Base-by-base conservation (phyloP, 805 yeast genomes). In the Myxozyma monticola region DNA sequence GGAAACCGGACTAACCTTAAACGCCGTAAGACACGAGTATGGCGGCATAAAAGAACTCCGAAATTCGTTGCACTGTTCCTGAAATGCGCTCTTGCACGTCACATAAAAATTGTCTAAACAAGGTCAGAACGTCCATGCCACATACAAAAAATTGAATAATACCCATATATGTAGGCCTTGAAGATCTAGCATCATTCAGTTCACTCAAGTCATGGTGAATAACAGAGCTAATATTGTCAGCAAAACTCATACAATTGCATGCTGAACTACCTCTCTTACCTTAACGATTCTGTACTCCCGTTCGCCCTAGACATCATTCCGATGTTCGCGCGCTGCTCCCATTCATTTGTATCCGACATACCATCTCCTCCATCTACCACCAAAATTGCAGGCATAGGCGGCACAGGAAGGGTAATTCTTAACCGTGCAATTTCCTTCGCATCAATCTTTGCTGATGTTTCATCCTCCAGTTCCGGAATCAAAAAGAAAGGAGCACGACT, bases 401-500 rank as follows among this genome's bases (percentile, higher is more conserved):
- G 59, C 12, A 40, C 3, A 3, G 59, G 57, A 5, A 54, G 26
- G 6, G 45, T 40, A 14, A 45, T 22, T 15, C 22, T 42, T 75
- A 76, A 46, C 83, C 31, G 31, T 25, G 45, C 34, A n/a, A 25
- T 76, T 12, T 70, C 68, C 12, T 74, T 73, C 5, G 73, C 75
- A 2, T 77, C 76, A 9, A 21, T 22, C 14, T 18, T 26, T 20
- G 15, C 33, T 1, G 38, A 39, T 1, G 31, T 37, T 14, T 22
- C 24, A 22, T 29, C 21, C 28, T 46, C 48, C 3, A 55, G 21
- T n/a, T 45, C 49, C 3, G 51, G 42, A 5, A 21, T 37, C 7
- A 91, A 65, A 25, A 91, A 66, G 64, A 88, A 90, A 0, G 93
- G 83, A 18, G 81, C 72, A 48, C 99, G 69, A 59, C 88, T 93